Conservation (phyloP, 2,329 filamentous ascomycete species). For the Pseudogymnoascus sp. region DNA sequence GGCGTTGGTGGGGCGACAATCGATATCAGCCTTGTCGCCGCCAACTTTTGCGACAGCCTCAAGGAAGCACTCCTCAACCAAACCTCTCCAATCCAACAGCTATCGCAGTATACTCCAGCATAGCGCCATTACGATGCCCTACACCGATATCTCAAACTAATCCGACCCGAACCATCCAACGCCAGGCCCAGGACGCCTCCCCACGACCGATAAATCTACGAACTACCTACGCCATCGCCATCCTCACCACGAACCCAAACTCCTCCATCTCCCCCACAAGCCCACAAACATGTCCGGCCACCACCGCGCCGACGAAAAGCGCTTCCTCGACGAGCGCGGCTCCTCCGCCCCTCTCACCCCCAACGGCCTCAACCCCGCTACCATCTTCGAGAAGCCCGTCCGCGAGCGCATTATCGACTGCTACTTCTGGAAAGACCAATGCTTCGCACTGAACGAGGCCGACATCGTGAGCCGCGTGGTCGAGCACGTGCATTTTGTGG, state of each 20-base stretch:
- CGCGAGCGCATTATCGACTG: conserved; percentile 90
- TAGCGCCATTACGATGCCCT: not conserved
- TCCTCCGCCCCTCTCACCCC: conserved; percentile 66
- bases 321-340: conserved; percentile 85
- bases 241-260: not conserved
- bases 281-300: conserved; percentile 37
- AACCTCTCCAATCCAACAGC: conserved; percentile 13
- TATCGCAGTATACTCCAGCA: not conserved
- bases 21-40: conserved; percentile 24
- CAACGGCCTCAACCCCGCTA: conserved; percentile 87
- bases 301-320: conserved; percentile 71
- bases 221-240: not conserved
- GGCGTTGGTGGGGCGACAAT: conserved; percentile 37
- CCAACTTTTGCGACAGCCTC: conserved; percentile 15
- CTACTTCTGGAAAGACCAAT: conserved; percentile 98
- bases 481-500: conserved; percentile 71
- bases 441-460: conserved; percentile 83
- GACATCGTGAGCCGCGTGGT: conserved; percentile 83
- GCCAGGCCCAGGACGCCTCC: not conserved
- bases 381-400: conserved; percentile 90
- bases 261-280: not conserved
- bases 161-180: not conserved
- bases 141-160: not conserved
- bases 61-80: not conserved
- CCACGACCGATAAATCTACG: not conserved